These are phyloP conservation scores for Paspalum vaginatum DNA, from an alignment of 176 grass and related monocot genomes.

Conservation along the genomic window DNA sequence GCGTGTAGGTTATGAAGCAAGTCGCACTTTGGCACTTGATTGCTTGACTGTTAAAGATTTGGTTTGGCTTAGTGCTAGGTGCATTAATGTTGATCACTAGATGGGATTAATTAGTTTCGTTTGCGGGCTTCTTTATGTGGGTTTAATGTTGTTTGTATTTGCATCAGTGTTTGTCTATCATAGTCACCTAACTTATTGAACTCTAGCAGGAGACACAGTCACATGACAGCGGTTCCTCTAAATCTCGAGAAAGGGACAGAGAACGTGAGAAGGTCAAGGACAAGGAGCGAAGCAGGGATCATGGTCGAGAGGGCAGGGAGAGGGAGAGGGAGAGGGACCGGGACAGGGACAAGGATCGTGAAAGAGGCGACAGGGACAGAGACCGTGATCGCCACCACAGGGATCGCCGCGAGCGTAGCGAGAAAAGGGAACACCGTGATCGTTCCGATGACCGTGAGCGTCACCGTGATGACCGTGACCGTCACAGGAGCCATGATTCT, in stretches of 20 bases:
- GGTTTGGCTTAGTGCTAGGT: neutral
- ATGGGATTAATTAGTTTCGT: neutral
- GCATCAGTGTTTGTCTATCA: neutral
- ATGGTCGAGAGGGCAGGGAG: constrained; percentile 54
- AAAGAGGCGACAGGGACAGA: constrained; percentile 46
- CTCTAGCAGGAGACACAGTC: constrained; percentile 47
- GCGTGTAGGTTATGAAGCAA: neutral
- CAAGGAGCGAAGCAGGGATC: constrained; percentile 55
- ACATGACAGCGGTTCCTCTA: constrained; percentile 71
- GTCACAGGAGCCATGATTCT: constrained; percentile 52
- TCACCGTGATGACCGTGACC: constrained; percentile 50
- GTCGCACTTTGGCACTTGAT: neutral
- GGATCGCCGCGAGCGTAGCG: constrained; percentile 74
- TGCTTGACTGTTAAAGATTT: neutral
- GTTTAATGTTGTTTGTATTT: no score
- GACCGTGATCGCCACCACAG: constrained; percentile 74
- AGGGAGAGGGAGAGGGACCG: constrained; percentile 57
- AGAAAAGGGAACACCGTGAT: constrained; percentile 56
- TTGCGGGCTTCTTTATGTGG: neutral
- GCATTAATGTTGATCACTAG: neutral
- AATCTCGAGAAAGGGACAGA: constrained; percentile 76
- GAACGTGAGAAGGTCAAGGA: constrained; percentile 62
- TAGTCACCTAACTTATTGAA: neutral
- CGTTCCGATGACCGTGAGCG: constrained; percentile 70
- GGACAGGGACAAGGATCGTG: constrained; percentile 55